These are phyloP conservation scores for Petunia secreta DNA, from an alignment of 257 asterid species.

Conservation along the genomic window DNA sequence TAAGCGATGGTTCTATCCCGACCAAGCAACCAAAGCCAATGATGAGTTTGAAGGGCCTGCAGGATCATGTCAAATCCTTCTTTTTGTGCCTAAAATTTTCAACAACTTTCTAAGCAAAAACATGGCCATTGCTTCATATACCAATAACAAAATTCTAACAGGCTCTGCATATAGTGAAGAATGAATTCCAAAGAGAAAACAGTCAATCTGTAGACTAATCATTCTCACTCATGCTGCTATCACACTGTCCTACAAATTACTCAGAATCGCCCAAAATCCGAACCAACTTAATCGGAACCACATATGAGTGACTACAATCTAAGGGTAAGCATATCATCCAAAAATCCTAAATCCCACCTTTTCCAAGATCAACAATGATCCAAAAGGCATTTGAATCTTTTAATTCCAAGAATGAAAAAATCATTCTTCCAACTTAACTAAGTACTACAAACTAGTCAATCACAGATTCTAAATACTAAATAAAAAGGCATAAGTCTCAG, in stretches of 20 bases:
- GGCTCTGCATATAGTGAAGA: not conserved
- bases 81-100: not conserved
- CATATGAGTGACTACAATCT: not conserved
- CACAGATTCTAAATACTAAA: not conserved
- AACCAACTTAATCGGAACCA: not conserved
- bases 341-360: not conserved
- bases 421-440: not conserved
- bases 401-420: not conserved
- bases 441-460: not conserved
- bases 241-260: not conserved
- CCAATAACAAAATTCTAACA: not conserved
- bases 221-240: not conserved
- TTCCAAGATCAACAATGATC: slow-evolving; percentile 6
- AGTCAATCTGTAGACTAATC: not conserved
- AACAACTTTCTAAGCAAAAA: not conserved
- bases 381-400: not conserved
- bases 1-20: too few species aligned
- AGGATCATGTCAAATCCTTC: too few species aligned
- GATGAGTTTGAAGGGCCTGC: too few species aligned
- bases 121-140: not conserved
- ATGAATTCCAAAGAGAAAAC: not conserved
- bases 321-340: not conserved
- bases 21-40: too few species aligned
- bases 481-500: not conserved
- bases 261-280: not conserved